Conservation (phyloP, 192 early-diverging fungal species). For the Coemansia sp. region DNA sequence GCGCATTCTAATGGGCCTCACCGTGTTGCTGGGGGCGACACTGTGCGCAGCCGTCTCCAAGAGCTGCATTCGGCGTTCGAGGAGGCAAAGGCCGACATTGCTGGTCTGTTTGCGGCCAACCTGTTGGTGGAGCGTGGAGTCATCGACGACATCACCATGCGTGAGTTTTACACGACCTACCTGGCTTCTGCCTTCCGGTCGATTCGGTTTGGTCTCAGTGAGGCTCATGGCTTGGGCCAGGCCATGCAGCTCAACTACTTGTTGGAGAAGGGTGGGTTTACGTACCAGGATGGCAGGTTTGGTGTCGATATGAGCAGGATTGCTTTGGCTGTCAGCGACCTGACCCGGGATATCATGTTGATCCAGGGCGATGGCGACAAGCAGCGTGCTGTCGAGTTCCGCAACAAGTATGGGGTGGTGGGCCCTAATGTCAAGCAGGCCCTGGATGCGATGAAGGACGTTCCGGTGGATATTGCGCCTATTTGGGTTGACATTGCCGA, state of each 20-base stretch:
- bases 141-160: conserved; percentile 53
- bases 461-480: conserved; percentile 48
- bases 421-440: conserved; percentile 49
- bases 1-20: conserved; percentile 68
- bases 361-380: conserved; percentile 70
- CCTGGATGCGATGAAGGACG: conserved; percentile 49
- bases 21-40: conserved; percentile 46
- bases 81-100: conserved; percentile 74
- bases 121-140: conserved; percentile 56
- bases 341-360: conserved; percentile 61
- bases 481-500: conserved; percentile 35
- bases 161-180: conserved; percentile 67
- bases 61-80: conserved; percentile 70
- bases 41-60: conserved; percentile 60
- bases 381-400: conserved; percentile 54
- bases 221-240: conserved; percentile 68
- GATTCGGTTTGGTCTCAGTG: conserved; percentile 64
- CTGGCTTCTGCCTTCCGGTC: conserved; percentile 66
- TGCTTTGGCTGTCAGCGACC: conserved; percentile 49
- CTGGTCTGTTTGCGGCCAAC: conserved; percentile 56
- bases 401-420: conserved; percentile 50
- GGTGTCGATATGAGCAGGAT: conserved; percentile 58
- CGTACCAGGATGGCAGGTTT: conserved; percentile 43
- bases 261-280: conserved; percentile 60
- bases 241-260: conserved; percentile 67